phyloP scores from a whole-genome alignment of 1,284 basidiomycete species.

The Hypsizygus ulmarius region DNA sequence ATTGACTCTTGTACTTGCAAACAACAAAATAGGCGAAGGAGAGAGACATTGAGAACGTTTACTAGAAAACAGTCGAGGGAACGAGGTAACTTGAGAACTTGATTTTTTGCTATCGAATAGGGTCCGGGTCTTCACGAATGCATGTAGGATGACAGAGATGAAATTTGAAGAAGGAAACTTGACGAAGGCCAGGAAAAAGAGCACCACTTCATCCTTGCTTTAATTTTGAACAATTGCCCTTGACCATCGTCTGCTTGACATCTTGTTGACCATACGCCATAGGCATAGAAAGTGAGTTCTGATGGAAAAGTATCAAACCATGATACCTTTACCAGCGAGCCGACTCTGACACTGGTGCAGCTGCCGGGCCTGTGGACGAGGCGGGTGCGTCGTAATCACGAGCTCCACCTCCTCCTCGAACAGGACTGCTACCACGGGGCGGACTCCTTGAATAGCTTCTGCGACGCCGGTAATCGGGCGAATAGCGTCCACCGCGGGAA shows the following conservation, averaged over 20 bases:
- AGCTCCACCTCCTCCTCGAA: conserved; percentile 36
- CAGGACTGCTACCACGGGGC: conserved; percentile 70
- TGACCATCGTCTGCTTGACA: conserved; percentile 28
- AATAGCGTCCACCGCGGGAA: conserved; percentile 57
- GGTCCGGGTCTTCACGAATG: conserved; percentile 30
- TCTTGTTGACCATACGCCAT: conserved; percentile 17
- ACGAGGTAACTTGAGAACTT: conserved; percentile 35
- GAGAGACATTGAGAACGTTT: conserved; percentile 28
- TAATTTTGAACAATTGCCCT: conserved; percentile 27
- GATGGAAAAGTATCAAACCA: conserved; percentile 13
- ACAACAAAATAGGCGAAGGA: conserved; percentile 40
- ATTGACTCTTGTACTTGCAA: conserved; percentile 43
- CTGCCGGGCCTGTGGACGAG: conserved; percentile 23
- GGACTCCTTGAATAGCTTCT: conserved; percentile 78
- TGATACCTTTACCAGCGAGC: conserved; percentile 45
- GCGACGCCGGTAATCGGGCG: conserved; percentile 71
- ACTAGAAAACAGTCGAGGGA: conserved; percentile 34
- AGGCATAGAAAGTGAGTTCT: conserved; percentile 9
- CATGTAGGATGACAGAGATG: conserved; percentile 23
- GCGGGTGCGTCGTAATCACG: conserved; percentile 48
- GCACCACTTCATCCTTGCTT: conserved; percentile 27
- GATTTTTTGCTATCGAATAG: conserved; percentile 30
- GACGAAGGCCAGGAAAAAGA: conserved; percentile 25
- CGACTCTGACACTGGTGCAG: conserved; percentile 28
- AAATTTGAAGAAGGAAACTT: conserved; percentile 29